phyloP scores from a whole-genome alignment of 1,284 basidiomycete genomes.

The Tilletia indica region DNA sequence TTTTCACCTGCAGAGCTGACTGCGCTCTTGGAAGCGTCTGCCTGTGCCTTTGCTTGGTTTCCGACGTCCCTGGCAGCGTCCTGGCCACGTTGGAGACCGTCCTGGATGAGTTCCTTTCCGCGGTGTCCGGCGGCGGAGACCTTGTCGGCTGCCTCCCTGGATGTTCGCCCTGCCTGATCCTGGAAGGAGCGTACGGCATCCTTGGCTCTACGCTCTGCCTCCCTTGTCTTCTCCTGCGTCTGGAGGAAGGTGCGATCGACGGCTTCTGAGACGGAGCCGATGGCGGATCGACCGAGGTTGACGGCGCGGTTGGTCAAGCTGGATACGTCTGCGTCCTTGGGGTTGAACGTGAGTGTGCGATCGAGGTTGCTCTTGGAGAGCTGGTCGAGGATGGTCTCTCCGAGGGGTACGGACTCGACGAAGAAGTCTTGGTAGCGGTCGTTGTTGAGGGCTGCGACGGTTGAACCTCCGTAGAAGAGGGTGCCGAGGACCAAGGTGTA shows the following conservation, averaged over 20 bases:
- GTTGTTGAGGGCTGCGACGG: slow-evolving; percentile 43
- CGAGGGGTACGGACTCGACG: slow-evolving; percentile 72
- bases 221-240: slow-evolving; percentile 37
- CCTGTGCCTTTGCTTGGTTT: not conserved
- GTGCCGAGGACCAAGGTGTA: slow-evolving; percentile 36
- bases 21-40: not conserved
- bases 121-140: slow-evolving; percentile 23
- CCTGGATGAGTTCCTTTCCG: slow-evolving; percentile 26
- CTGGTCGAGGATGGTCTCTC: slow-evolving; percentile 69
- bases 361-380: slow-evolving; percentile 46
- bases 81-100: slow-evolving; percentile 43
- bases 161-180: slow-evolving; percentile 33
- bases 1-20: slow-evolving; percentile 34
- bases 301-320: slow-evolving; percentile 20
- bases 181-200: slow-evolving; percentile 34
- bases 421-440: slow-evolving; percentile 69
- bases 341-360: slow-evolving; percentile 34
- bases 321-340: slow-evolving; percentile 23
- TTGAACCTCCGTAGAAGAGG: slow-evolving; percentile 51
- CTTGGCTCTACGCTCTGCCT: slow-evolving; percentile 26
- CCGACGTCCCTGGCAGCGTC: slow-evolving; percentile 30
- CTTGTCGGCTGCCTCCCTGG: slow-evolving; percentile 50
- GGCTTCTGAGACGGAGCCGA: slow-evolving; percentile 13
- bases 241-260: slow-evolving; percentile 27
- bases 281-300: not conserved